A percentile compares a stretch with the other conserved stretches of the same genome.
Evolutionary conservation across 208 protist genomes (phyloP).

Genomic region (Acanthamoeba lenticulata): DNA sequence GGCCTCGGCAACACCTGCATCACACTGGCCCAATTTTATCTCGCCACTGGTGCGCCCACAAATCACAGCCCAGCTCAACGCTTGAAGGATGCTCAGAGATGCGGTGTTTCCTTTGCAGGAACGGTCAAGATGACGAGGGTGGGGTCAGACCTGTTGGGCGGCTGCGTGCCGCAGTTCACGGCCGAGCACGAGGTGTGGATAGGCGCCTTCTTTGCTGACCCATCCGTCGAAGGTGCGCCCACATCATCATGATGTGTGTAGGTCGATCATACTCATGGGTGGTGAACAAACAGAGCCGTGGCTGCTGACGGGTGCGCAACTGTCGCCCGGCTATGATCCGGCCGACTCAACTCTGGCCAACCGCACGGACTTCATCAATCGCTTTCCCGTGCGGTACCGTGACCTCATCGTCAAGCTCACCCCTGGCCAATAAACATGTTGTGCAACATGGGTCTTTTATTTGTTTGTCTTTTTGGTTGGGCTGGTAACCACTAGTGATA

Average conservation of each 20-base stretch:
- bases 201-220: neutral
- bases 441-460: no score
- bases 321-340: neutral
- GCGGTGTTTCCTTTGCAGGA: neutral
- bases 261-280: neutral
- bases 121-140: neutral
- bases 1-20: constrained; percentile 25
- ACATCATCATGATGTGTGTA: neutral
- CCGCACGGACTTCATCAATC: neutral
- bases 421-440: neutral
- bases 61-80: neutral
- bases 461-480: no score
- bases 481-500: no score
- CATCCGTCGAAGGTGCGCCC: neutral
- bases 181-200: neutral
- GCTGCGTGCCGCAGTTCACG: neutral
- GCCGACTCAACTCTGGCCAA: neutral
- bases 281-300: neutral
- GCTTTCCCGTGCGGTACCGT: neutral
- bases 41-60: neutral
- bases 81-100: no score
- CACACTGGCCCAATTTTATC: neutral
- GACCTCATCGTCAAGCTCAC: constrained; percentile 5
- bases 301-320: neutral
- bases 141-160: neutral